Evolutionary conservation across 371 early-diverging fungal species (phyloP), one percentile per base, ranked within the genome.

Genomic region (Dichotomocladium elegans): DNA sequence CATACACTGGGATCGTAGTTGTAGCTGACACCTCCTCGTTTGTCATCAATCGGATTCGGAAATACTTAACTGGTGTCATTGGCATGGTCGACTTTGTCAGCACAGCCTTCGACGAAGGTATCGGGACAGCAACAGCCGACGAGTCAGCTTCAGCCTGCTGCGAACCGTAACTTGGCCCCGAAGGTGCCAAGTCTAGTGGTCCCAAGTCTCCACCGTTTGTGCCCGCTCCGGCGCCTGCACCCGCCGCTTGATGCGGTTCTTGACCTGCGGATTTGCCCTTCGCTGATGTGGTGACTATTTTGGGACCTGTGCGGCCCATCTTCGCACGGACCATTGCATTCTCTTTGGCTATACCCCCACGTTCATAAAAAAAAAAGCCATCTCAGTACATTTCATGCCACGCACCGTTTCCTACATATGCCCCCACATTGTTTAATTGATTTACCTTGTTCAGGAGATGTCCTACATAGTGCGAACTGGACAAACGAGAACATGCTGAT

Each of bases 401-500:
- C 5, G 12, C n/a, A 30, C 15, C 3, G 28, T n/a, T 6, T 6
- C 26, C 11, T 29, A 8, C 1, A 14, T n/a, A 33, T 12, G 27
- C 12, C 3, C 19, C 43, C 22, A 43, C 4, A 12, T 10, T 3
- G 26, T 17, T 37, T 27, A 12, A 40, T 42, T 24, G n/a, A 56
- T 31, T 71, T 72, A 72, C 87, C 79, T 71, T 92, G 91, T 10
- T 80, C 80, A 11, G 89, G 77, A 4, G 87, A 77, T 1, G 94
- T 91, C 58, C 82, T 71, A 57, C 92, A 91, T 19, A 98, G 60
- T 10, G 95, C 96, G 81, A 95, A 94, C 53, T 89, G 89, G 55
- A 92, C 91, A 75, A 92, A 93, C 0, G 85, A 82, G 58, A 94
- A 92, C 60, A 88, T 85, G 12, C 87, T 80, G 57, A 96, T 93